Evolutionary conservation across 2,329 filamentous ascomycete genomes (phyloP), one percentile per base, ranked within the genome.

Genomic region (Aureobasidium pullulans): DNA sequence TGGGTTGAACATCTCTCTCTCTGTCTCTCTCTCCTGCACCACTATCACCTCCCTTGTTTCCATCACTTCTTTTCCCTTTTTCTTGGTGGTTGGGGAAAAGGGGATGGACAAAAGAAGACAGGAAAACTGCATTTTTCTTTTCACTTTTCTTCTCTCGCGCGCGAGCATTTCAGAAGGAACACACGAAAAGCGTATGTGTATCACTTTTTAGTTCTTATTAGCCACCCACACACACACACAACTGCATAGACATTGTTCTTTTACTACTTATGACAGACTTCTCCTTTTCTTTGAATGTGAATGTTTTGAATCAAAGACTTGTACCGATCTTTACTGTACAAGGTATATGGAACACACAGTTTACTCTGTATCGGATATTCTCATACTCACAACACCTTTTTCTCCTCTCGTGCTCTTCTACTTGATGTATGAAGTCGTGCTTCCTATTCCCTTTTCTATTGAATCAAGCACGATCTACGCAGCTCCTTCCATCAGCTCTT

Each of bases 201-300:
- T 39, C 15, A 37, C 23, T 29, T 29, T 29, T 40, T n/a, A 9
- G 19, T 31, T 52, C 15, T 31, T 19, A 39, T 52, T 50, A 31
- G 48, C 36, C 48, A 52, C 29, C 47, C 31, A 49, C 6, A 6
- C 34, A 40, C 9, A 32, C 29, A 52, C 34, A 52, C 23, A 23
- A 23, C 48, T 50, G 48, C 48, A 52, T 52, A 52, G 48, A 52
- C 48, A 52, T 52, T 40, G 37, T 52, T 40, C 16, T 40, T 52
- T 15, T 40, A 19, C 28, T 29, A 29, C 48, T 39, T 10, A 16
- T 19, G 11, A 2, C 23, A 23, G 34, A 36, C 34, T 36, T 36
- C 34, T 36, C 13, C 34, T 36, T 36, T 36, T 4, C 23, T 19
- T 19, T 19, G 19, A 19, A 23, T 23, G 23, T 23, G 23, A 23